Base-by-base conservation (phyloP, 1,139 yeast species). In the Hyphopichia khmerensis region DNA sequence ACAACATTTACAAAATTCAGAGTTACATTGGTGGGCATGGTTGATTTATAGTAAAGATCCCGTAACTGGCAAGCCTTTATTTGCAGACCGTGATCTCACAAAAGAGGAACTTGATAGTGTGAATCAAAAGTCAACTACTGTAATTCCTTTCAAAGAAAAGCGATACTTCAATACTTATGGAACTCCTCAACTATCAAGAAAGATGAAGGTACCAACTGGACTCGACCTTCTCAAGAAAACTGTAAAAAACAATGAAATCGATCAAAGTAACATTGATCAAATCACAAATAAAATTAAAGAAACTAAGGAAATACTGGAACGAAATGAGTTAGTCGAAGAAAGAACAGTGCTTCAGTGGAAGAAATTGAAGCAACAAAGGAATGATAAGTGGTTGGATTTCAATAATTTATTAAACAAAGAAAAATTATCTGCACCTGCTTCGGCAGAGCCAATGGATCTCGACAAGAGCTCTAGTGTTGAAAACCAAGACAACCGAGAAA, bases 11-110 rank as follows among this genome's bases (percentile, higher is more conserved):
- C 49, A 55, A 0, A 38, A 49, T 1, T 51, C 65, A 1, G 79
- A 73, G 43, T 57, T 56, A 33, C 48, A 53, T 29, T 72, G 77
- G 78, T 69, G 73, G 74, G 61, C 60, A 6, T 72, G 75, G 75
- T 55, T 73, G 29, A 56, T 72, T 4, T 63, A 67, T 43, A 69
- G 71, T 3, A 71, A 71, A 41, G 73, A 68, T 41, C 54, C 61
- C 5, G 49, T 48, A 8, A 60, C 66, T 5, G 66, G 67, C 15
- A 58, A 62, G 36, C 56, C 69, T 3, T 54, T 67, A 24, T 59
- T 71, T 41, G 49, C 51, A 2, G 60, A 62, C 31, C 59, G 54
- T 39, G 32, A 46, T 1, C 35, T 72, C 13, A 43, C 55, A 0
- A 45, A 45, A 1, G 60, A 53, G 3, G 69, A 67, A n/a, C 53